Base-by-base conservation (phyloP, 768 basidiomycete genomes). In the Xerocomellus chrysenteron region DNA sequence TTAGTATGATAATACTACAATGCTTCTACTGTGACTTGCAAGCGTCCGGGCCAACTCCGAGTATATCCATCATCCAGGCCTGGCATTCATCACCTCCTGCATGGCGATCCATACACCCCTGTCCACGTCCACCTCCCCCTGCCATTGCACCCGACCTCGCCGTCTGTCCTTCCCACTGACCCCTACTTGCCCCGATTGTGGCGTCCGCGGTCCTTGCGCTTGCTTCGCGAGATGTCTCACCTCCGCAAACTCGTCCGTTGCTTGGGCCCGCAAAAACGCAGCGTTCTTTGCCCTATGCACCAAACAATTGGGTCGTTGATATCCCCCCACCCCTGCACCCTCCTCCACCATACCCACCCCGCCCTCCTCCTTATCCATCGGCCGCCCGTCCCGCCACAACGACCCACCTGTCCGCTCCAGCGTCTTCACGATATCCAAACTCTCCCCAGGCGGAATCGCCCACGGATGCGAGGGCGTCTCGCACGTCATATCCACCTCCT, bases 401-500 rank as follows among this genome's bases (percentile, higher is more conserved):
- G 88, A 83, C 13, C 88, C 92, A 3, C 83, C 82, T 44, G 93
- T 96, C 69, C 81, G 82, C 28, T 74, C 75, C 32, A 98, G 75
- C 13, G 90, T 74, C 40, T 78, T 63, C 11, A 66, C 61, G 58
- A 99, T 94, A 67, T 86, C 83, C 58, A 97, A 68, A 48, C 85
- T 88, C 74, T 97, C 90, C n/a, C 96, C 97, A 0, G 92, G 81
- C 0, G 90, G 82, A 54, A 98, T 93, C 0, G 88, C 81, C 19
- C 68, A 69, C 17, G 91, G 90, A 59, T 98, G 92, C 8, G 92
- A 95, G 0, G 96, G 96, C 9, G 97, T 99, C 35, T 92, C 82
- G 63, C 96, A 99, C 0, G 92, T 79, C 91, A 98, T 93, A 68
- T 94, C 90, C 26, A 94, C 93, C 73, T 98, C 96, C 71, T 99